A percentile compares a stretch with the other conserved stretches of the same genome.
Evolutionary conservation across 176 grass and related monocot species (phyloP).

Genomic region (Carex pumila): DNA sequence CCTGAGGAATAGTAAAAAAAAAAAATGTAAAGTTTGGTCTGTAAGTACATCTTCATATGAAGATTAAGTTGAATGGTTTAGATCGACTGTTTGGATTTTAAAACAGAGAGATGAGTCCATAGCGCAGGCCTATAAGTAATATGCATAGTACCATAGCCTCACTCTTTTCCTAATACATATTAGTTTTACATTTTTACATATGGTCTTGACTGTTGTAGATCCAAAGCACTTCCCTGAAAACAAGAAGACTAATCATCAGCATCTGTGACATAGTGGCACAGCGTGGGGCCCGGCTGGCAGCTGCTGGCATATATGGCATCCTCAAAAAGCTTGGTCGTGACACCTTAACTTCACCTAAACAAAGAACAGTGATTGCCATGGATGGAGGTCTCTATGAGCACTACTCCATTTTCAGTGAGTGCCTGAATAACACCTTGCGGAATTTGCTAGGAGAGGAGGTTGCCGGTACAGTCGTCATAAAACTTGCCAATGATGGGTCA

Average conservation of each 20-base stretch:
- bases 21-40: no score
- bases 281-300: constrained; percentile 39
- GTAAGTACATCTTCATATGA: no score
- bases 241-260: constrained; percentile 32
- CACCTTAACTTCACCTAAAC: constrained; percentile 6
- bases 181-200: neutral
- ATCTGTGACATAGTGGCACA: constrained; percentile 41
- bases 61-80: no score
- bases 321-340: constrained; percentile 52
- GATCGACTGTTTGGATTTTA: no score
- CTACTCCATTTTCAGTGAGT: constrained; percentile 32
- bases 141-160: no score
- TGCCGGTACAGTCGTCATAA: constrained; percentile 26
- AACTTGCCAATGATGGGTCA: constrained; percentile 74
- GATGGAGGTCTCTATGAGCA: constrained; percentile 51
- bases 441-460: constrained; percentile 39
- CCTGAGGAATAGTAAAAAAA: no score
- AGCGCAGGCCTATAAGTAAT: no score
- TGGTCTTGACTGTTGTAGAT: constrained; percentile 27
- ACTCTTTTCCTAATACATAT: neutral
- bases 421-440: constrained; percentile 36
- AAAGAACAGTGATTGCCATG: constrained; percentile 45
- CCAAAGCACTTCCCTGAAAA: constrained; percentile 43
- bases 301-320: constrained; percentile 49
- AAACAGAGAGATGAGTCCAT: no score